Evolutionary conservation across 2,329 filamentous ascomycete species (phyloP), one percentile per base, ranked within the genome.

Genomic region (Claviceps pusilla): DNA sequence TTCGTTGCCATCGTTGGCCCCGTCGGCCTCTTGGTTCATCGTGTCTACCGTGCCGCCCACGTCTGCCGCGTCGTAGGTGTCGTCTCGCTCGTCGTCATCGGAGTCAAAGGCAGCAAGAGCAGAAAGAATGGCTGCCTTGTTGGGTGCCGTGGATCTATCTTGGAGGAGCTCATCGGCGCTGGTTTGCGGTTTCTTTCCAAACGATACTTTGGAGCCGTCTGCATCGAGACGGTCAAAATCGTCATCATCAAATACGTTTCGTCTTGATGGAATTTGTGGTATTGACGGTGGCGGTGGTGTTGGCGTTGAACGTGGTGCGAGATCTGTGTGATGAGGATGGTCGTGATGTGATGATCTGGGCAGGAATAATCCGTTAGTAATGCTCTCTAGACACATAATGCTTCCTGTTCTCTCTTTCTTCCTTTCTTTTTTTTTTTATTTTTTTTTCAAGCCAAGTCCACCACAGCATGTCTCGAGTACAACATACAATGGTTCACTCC

Each of bases 41-140:
- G 78, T 74, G 19, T 95, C 89, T 3, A 96, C 83, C 0, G 87
- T 87, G 28, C 91, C 90, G 41, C 93, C 93, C 2, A 97, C 89
- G 64, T 97, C 93, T 51, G 83, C 88, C 1, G 84, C 82, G 62
- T 98, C 93, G 65, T 98, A 98, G 0, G 91, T 97, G 66, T 98
- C 93, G 67, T 98, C 93, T 41, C 89, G 81, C 71, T 98, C 93
- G 66, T 98, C 93, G 60, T 97, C 93, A 62, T 97, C 91, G 0
- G 84, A 85, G 69, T 97, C 90, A 60, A 97, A 96, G 0, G 85
- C 79, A 16, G 89, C 88, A 2, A 97, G 79, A 0, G 91, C 91
- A 3, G 90, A 87, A 29, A 95, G 72, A 61, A 96, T 95, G 11
- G 89, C 85, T 0, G 89, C 87, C 70, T 94, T 95, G 62, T 83